Percentiles rank a stretch among this genome's conserved stretches.
Evolutionary conservation across 176 grass and related monocot genomes (phyloP).

Genomic region (Alopecurus myosuroides): DNA sequence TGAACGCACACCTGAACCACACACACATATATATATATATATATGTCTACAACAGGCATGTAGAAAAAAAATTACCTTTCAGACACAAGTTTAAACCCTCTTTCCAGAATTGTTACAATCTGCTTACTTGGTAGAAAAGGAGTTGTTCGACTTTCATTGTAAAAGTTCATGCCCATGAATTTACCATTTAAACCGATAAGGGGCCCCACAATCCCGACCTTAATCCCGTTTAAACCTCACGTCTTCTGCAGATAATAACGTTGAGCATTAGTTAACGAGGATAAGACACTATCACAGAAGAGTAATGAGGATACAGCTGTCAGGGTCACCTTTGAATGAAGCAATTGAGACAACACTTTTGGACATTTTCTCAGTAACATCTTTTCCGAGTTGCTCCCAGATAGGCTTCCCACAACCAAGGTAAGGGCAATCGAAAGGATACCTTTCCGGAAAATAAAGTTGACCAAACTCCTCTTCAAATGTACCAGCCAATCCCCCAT

Average conservation of each 20-base stretch:
- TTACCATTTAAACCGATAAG: too few relatives aligned
- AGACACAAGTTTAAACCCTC: too few relatives aligned
- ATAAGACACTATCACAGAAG: neutral
- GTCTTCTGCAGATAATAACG: neutral
- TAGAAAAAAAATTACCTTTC: too few relatives aligned
- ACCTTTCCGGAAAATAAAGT: neutral
- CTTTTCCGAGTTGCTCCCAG: neutral
- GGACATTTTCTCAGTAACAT: neutral
- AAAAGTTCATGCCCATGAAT: too few relatives aligned
- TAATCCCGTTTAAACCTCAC: too few relatives aligned
- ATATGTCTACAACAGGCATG: too few relatives aligned
- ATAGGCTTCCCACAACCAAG: neutral
- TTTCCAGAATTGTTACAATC: too few relatives aligned
- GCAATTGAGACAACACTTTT: slow-evolving; percentile 15
- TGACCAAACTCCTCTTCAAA: slow-evolving; percentile 29
- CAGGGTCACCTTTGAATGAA: slow-evolving; percentile 16
- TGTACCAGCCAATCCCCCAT: neutral
- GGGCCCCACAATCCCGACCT: too few relatives aligned
- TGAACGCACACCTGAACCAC: too few relatives aligned
- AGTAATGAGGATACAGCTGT: neutral
- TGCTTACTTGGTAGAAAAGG: too few relatives aligned
- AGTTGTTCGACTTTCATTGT: too few relatives aligned
- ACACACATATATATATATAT: too few relatives aligned
- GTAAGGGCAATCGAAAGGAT: neutral
- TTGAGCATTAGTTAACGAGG: neutral